Evolutionary conservation across 805 yeast genomes (phyloP).

Genomic region (Candida tammaniensis): DNA sequence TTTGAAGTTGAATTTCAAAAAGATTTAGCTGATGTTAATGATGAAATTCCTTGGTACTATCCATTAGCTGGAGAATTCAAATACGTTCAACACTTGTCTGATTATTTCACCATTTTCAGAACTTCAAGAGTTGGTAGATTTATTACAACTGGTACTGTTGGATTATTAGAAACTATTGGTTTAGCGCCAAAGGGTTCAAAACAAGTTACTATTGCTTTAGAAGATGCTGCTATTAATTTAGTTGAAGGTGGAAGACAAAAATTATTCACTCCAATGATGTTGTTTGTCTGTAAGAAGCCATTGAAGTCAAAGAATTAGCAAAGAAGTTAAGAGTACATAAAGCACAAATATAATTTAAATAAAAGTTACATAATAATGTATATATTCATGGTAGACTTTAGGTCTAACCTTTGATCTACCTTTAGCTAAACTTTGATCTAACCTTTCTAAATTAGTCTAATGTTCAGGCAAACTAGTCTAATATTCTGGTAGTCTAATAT

Average conservation of each 20-base stretch:
- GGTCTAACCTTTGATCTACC: no score
- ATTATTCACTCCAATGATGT: slow-evolving; percentile 97
- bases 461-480: no score
- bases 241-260: slow-evolving; percentile 90
- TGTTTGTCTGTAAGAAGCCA: slow-evolving; percentile 87
- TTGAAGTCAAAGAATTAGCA: slow-evolving; percentile 6
- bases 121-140: slow-evolving; percentile 84
- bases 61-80: slow-evolving; percentile 95
- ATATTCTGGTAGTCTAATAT: no score
- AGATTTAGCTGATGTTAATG: slow-evolving; percentile 82
- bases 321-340: neutral
- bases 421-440: no score
- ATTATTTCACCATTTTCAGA: slow-evolving; percentile 81
- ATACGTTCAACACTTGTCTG: slow-evolving; percentile 75
- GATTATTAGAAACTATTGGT: slow-evolving; percentile 78
- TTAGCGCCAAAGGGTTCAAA: slow-evolving; percentile 88
- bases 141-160: slow-evolving; percentile 76
- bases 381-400: no score
- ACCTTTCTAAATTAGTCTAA: no score
- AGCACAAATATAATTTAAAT: no score
- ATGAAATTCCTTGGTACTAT: slow-evolving; percentile 94
- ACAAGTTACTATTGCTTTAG: slow-evolving; percentile 88
- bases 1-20: slow-evolving; percentile 72
- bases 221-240: slow-evolving; percentile 94
- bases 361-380: no score